Conservation (phyloP, 345 rosid species). For the Hibiscus trionum region DNA sequence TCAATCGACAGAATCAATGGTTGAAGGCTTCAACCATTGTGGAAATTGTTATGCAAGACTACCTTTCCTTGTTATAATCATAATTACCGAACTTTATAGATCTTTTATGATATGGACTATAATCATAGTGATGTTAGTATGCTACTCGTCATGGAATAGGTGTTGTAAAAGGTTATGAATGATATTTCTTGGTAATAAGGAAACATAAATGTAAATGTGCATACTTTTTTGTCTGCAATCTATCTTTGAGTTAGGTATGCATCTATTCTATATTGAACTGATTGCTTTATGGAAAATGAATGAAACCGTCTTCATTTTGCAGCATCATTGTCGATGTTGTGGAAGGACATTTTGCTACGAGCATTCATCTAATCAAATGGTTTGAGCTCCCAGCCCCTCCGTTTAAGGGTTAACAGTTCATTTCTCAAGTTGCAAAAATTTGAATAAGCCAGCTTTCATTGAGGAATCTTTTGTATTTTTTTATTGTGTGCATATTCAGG, state of each 20-base stretch:
- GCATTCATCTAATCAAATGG: constrained; percentile 73
- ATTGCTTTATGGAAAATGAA: background rate
- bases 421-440: background rate
- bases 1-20: background rate
- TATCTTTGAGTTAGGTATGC: background rate
- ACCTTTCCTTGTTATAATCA: background rate
- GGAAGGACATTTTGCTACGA: constrained; percentile 67
- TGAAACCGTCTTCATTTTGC: constrained; percentile 13
- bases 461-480: background rate
- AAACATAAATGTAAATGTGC: background rate
- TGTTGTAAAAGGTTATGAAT: background rate
- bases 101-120: background rate
- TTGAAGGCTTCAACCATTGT: background rate
- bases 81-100: background rate
- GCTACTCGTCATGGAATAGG: background rate
- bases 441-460: background rate
- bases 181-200: background rate
- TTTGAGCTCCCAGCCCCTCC: constrained; percentile 10
- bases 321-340: constrained; percentile 81
- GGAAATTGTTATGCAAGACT: background rate
- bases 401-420: background rate
- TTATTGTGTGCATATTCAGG: constrained; percentile 27
- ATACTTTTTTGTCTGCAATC: background rate
- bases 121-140: background rate
- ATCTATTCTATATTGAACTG: background rate